These are phyloP conservation scores for Lecanicillium sp. DNA, from an alignment of 2,329 filamentous ascomycete genomes.

Conservation along the genomic window DNA sequence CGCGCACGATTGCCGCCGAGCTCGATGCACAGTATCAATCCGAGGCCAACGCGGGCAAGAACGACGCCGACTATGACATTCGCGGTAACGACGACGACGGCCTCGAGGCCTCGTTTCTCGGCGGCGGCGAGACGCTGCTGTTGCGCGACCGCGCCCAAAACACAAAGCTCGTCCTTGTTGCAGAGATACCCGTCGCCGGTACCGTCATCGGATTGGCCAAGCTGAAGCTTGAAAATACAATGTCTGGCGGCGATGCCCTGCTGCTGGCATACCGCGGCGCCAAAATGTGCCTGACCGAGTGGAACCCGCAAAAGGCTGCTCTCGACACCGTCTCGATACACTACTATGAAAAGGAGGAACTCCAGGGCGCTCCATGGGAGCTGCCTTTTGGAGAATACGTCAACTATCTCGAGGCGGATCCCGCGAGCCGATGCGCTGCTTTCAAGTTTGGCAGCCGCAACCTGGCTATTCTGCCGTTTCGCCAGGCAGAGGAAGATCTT, in stretches of 20 bases:
- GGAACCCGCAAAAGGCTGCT: slow-evolving; percentile 74
- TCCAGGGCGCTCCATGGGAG: slow-evolving; percentile 76
- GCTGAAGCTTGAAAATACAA: slow-evolving; percentile 65
- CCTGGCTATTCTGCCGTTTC: slow-evolving; percentile 89
- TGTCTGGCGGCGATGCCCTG: slow-evolving; percentile 76
- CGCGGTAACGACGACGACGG: slow-evolving; percentile 55
- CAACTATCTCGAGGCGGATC: slow-evolving; percentile 82
- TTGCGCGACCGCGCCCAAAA: slow-evolving; percentile 58
- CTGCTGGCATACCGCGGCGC: slow-evolving; percentile 83
- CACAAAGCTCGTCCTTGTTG: slow-evolving; percentile 76
- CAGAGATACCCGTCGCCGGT: slow-evolving; percentile 77
- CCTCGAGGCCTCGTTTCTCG: slow-evolving; percentile 60
- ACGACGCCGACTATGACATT: slow-evolving; percentile 44
- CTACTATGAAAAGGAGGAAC: slow-evolving; percentile 94
- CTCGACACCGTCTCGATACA: slow-evolving; percentile 91
- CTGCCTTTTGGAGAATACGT: slow-evolving; percentile 67
- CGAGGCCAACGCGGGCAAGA: slow-evolving; percentile 24
- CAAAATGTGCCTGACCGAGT: slow-evolving; percentile 87
- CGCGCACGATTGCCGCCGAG: slow-evolving; percentile 61
- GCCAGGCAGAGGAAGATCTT: slow-evolving; percentile 77
- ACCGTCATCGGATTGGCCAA: slow-evolving; percentile 77
- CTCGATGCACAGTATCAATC: slow-evolving; percentile 41
- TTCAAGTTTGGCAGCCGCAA: slow-evolving; percentile 87
- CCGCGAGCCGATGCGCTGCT: slow-evolving; percentile 85
- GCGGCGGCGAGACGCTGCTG: slow-evolving; percentile 54